These are phyloP conservation scores for Verticillium nonalfalfae DNA, from an alignment of 2,329 filamentous ascomycete genomes.

Conservation along the genomic window DNA sequence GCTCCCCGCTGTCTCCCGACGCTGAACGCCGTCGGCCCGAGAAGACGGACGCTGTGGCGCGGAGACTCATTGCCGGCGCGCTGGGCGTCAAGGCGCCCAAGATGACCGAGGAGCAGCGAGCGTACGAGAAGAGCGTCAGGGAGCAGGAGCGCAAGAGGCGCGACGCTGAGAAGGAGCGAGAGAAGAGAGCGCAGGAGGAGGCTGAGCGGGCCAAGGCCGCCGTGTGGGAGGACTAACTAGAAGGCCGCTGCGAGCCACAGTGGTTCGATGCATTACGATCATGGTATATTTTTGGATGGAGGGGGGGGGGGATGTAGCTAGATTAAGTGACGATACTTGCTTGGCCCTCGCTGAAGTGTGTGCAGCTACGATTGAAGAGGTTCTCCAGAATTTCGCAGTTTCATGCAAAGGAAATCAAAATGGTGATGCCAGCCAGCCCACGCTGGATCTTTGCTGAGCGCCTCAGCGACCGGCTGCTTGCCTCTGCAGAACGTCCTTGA, in stretches of 20 bases:
- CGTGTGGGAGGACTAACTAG: constrained; percentile 69
- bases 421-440: neutral
- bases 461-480: neutral
- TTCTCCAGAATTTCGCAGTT: no score
- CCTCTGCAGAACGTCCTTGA: constrained; percentile 15
- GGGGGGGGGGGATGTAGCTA: no score
- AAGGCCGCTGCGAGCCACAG: neutral
- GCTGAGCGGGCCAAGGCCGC: constrained; percentile 72
- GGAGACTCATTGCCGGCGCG: constrained; percentile 82
- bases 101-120: constrained; percentile 80
- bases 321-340: no score
- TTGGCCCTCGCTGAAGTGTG: no score
- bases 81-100: constrained; percentile 75
- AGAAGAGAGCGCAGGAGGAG: constrained; percentile 53
- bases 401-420: neutral
- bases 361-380: no score
- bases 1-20: neutral
- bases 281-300: neutral
- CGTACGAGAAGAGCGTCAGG: constrained; percentile 75
- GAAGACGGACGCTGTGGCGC: constrained; percentile 89
- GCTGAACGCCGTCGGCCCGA: constrained; percentile 54
- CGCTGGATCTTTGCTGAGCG: neutral
- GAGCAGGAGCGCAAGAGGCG: constrained; percentile 77
- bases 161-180: constrained; percentile 64
- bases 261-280: neutral